phyloP scores from a whole-genome alignment of 495 filamentous ascomycete genomes.

The Daldinia vernicosa region DNA sequence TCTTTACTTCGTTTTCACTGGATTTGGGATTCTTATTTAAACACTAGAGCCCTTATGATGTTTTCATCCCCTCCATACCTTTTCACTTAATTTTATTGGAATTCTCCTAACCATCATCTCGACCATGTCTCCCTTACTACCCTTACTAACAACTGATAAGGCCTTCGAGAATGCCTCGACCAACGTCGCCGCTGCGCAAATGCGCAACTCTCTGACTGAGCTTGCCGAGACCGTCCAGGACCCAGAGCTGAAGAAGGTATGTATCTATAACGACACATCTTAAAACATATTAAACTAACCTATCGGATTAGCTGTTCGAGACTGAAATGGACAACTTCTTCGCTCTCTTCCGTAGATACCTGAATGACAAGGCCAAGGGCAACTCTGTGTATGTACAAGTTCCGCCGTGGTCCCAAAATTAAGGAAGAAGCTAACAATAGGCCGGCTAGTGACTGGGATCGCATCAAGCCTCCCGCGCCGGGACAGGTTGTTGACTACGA shows the following conservation, averaged over 20 bases:
- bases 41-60: neutral
- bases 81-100: slow-evolving; percentile 9
- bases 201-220: slow-evolving; percentile 96
- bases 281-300: slow-evolving; percentile 23
- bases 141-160: slow-evolving; percentile 56
- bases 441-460: slow-evolving; percentile 79
- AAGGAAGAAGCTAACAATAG: slow-evolving; percentile 40
- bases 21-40: neutral
- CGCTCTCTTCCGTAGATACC: slow-evolving; percentile 94
- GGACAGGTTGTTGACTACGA: slow-evolving; percentile 95
- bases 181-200: slow-evolving; percentile 95
- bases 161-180: slow-evolving; percentile 99
- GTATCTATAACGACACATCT: slow-evolving; percentile 6
- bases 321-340: slow-evolving; percentile 99
- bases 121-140: slow-evolving; percentile 15
- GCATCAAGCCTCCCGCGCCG: slow-evolving; percentile 89
- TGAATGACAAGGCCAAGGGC: slow-evolving; percentile 99
- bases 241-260: slow-evolving; percentile 80
- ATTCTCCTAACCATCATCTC: neutral
- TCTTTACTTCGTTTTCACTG: neutral
- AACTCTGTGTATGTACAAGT: slow-evolving; percentile 72
- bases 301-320: slow-evolving; percentile 73
- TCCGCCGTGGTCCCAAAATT: neutral
- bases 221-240: slow-evolving; percentile 91
- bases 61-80: neutral